Percentiles rank a stretch among this genome's conserved stretches.
Conservation (phyloP, 495 filamentous ascomycete species). For the Beverwykella pulmonaria region DNA sequence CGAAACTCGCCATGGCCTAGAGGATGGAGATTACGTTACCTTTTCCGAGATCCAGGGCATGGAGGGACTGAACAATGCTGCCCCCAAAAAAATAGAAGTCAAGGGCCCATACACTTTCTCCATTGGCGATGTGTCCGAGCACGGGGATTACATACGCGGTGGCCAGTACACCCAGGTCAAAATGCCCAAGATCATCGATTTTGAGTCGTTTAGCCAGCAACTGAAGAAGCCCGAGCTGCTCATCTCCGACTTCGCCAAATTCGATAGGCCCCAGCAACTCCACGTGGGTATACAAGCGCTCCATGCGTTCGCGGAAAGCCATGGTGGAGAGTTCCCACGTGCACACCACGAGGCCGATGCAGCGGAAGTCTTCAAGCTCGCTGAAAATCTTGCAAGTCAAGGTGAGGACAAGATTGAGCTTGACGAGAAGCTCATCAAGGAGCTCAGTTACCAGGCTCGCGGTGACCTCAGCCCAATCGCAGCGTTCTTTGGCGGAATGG, state of each 20-base stretch:
- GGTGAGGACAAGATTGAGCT: slow-evolving; percentile 77
- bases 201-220: slow-evolving; percentile 74
- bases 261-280: slow-evolving; percentile 87
- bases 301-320: slow-evolving; percentile 73
- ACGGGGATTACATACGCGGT: slow-evolving; percentile 82
- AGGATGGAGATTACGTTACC: slow-evolving; percentile 95
- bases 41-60: slow-evolving; percentile 93
- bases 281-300: slow-evolving; percentile 93
- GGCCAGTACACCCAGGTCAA: slow-evolving; percentile 94
- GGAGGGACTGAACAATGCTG: slow-evolving; percentile 80
- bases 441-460: slow-evolving; percentile 93
- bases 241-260: slow-evolving; percentile 95
- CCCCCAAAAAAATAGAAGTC: slow-evolving; percentile 85
- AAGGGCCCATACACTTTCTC: slow-evolving; percentile 97
- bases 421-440: slow-evolving; percentile 88
- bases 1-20: slow-evolving; percentile 91
- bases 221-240: slow-evolving; percentile 85
- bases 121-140: slow-evolving; percentile 86
- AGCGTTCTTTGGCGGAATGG: slow-evolving; percentile 92
- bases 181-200: slow-evolving; percentile 93
- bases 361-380: slow-evolving; percentile 69
- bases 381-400: slow-evolving; percentile 65
- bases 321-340: slow-evolving; percentile 70
- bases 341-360: slow-evolving; percentile 87
- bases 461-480: slow-evolving; percentile 91